Evolutionary conservation across 2,329 filamentous ascomycete species (phyloP).

Genomic region (Ceratocystiopsis sp.): DNA sequence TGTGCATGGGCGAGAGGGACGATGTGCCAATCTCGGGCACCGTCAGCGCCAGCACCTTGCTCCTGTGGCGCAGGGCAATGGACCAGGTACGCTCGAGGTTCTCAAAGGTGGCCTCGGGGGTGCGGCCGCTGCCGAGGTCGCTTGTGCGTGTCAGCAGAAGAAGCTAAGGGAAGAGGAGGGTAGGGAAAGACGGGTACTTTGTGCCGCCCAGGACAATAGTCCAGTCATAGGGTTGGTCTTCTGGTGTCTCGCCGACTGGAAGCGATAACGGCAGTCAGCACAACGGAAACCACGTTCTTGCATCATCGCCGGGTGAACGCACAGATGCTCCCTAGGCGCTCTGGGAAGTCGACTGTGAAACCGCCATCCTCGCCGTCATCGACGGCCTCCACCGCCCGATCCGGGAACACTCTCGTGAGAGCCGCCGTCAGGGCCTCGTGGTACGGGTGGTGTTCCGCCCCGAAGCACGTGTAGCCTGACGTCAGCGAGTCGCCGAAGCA

Average conservation of each 20-base stretch:
- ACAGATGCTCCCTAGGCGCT: constrained; percentile 14
- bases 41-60: constrained; percentile 45
- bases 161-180: background rate
- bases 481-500: constrained; percentile 52
- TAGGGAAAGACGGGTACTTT: constrained; percentile 21
- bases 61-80: constrained; percentile 28
- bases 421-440: constrained; percentile 24
- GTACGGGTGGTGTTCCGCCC: constrained; percentile 34
- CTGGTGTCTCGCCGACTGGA: background rate
- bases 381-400: constrained; percentile 13
- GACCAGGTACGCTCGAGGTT: constrained; percentile 33
- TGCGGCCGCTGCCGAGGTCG: constrained; percentile 30
- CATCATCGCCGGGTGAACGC: background rate
- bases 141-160: constrained; percentile 6
- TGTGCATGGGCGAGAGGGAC: constrained; percentile 3
- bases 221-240: constrained; percentile 32
- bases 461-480: constrained; percentile 30
- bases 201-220: constrained; percentile 47
- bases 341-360: constrained; percentile 9
- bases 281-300: too few relatives aligned
- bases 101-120: constrained; percentile 26
- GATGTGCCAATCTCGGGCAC: constrained; percentile 32
- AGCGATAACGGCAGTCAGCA: too few relatives aligned
- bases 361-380: constrained; percentile 15
- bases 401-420: constrained; percentile 27